Percentiles rank a stretch among this genome's conserved stretches.
These are phyloP conservation scores for Asterophora lycoperdoides DNA, from an alignment of 768 basidiomycete genomes.

Conservation along the genomic window DNA sequence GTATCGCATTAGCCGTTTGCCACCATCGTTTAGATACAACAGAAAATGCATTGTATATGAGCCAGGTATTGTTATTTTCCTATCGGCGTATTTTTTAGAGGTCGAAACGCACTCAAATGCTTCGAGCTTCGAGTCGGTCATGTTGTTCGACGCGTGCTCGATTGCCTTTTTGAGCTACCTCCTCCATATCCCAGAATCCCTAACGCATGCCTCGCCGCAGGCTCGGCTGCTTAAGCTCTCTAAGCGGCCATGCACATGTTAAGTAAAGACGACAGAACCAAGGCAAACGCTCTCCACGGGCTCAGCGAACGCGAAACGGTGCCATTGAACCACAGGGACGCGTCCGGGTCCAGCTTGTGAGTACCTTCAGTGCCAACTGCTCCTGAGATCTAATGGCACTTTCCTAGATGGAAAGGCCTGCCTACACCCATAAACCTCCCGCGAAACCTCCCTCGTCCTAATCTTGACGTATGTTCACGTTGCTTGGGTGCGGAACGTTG, in stretches of 20 bases:
- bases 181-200: not conserved
- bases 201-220: conserved; percentile 10
- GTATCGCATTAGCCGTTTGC: not conserved
- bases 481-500: not conserved
- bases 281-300: conserved; percentile 4
- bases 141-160: not conserved
- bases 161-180: conserved; percentile 16
- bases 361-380: not conserved
- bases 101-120: too few species aligned
- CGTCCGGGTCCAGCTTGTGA: conserved; percentile 8
- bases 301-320: not conserved
- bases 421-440: not conserved
- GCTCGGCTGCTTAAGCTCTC: conserved; percentile 1
- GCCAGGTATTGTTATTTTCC: conserved; percentile 3
- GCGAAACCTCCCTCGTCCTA: not conserved
- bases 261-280: not conserved
- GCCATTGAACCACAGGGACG: conserved; percentile 7
- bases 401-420: conserved; percentile 5
- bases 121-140: too few species aligned
- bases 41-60: conserved; percentile 1
- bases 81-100: not conserved
- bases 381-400: not conserved
- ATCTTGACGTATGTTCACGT: not conserved
- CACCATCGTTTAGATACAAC: conserved; percentile 5
- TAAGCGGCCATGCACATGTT: conserved; percentile 9